Base-by-base conservation (phyloP, 352 stramenopile species). In the Globisporangium iwayamae region DNA sequence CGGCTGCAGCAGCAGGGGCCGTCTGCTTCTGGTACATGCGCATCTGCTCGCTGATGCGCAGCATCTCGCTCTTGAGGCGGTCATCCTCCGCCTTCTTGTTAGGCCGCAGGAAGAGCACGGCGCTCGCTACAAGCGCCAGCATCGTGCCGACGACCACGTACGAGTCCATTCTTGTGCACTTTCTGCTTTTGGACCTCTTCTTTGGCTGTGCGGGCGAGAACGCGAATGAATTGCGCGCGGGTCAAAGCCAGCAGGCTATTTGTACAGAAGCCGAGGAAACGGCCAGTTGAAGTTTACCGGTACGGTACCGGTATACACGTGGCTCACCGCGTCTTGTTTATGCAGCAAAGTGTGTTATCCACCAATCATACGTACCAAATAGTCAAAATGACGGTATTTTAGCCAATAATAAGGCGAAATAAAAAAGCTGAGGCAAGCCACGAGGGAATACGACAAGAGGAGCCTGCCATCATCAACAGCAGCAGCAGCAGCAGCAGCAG, bases 31-130 rank as follows among this genome's bases (percentile, higher is more conserved):
- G 88, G 79, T 90, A 92, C 79, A 87, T 81, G 47, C 89, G 87
- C 83, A 92, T 92, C 60, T 92, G 80, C 70, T 90, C 73, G 57
- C 81, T 75, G 52, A 92, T 87, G 50, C 78, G 78, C 63, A 87
- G 60, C 78, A 87, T 87, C 63, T 87, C 78, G 62, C 72, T 77
- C 46, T 81, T 76, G 63, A 91, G 70, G 57, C 86, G 87, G 59
- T 88, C 80, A 57, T 91, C 80, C 56, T 83, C 69, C 54, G 83
- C 76, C 57, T 70, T 73, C 68, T 87, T 87, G 7, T 70, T 62
- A 38, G 78, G 68, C 14, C 80, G 79, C 47, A 88, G 46, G 65
- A 88, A 87, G 18, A 92, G 71, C 70, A 92, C 73, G 22, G 72
- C 72, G 57, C 71, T 83, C 45, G 81, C 83, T 67, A 90, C 65